Evolutionary conservation across 805 yeast genomes (phyloP).

Genomic region (Yamadazyma paraphyllophila): DNA sequence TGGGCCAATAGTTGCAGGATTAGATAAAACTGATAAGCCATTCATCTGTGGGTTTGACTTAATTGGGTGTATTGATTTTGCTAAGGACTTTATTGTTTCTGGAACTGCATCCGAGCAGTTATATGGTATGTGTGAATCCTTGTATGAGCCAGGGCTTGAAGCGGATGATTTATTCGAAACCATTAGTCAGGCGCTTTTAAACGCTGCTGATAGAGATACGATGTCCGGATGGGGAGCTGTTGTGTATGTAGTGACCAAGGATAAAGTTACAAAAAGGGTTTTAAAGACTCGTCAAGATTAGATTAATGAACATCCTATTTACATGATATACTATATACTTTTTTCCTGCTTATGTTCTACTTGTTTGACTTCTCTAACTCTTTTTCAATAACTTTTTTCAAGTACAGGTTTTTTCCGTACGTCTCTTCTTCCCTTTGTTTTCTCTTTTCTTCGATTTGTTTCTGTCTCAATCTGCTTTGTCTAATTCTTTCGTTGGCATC

Average conservation of each 20-base stretch:
- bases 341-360: not conserved
- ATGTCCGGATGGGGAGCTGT: constrained; percentile 98
- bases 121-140: constrained; percentile 97
- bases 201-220: constrained; percentile 97
- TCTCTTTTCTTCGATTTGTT: constrained; percentile 54
- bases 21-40: constrained; percentile 79
- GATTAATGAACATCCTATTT: not conserved
- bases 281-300: constrained; percentile 95
- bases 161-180: constrained; percentile 97
- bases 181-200: constrained; percentile 86
- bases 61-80: constrained; percentile 94
- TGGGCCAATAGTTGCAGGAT: constrained; percentile 95
- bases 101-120: constrained; percentile 98
- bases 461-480: constrained; percentile 55
- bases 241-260: constrained; percentile 88
- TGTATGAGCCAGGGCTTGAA: constrained; percentile 90
- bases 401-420: constrained; percentile 71
- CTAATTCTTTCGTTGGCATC: constrained; percentile 56
- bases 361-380: constrained; percentile 16
- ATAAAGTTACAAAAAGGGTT: constrained; percentile 81
- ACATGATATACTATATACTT: not conserved
- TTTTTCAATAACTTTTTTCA: constrained; percentile 59
- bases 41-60: constrained; percentile 93
- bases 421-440: constrained; percentile 69
- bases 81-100: constrained; percentile 89